Percentiles rank a stretch among this genome's conserved stretches.
Evolutionary conservation across 2,329 filamentous ascomycete genomes (phyloP).

Genomic region (Monosporascus sp.): DNA sequence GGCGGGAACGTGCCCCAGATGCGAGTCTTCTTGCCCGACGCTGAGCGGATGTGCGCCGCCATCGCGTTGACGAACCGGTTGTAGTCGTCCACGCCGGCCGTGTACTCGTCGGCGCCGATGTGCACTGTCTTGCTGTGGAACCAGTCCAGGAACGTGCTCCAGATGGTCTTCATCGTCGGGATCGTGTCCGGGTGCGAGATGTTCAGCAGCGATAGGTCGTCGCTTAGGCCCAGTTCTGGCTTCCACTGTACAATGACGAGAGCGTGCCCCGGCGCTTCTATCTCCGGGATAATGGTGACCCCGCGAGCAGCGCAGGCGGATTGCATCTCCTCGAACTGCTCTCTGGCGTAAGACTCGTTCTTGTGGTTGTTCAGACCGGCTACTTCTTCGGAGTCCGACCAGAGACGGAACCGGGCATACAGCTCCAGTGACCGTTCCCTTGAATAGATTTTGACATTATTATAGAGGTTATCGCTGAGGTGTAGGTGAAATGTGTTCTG

Average conservation of each 20-base stretch:
- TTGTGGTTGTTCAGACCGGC: constrained; percentile 41
- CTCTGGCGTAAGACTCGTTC: constrained; percentile 50
- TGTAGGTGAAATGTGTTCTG: constrained; percentile 55
- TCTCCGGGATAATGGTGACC: constrained; percentile 53
- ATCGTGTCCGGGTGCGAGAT: constrained; percentile 49
- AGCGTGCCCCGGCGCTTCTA: constrained; percentile 54
- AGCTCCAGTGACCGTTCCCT: constrained; percentile 41
- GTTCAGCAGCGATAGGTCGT: constrained; percentile 46
- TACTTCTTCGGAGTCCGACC: constrained; percentile 41
- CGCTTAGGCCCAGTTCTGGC: constrained; percentile 43
- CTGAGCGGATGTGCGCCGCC: constrained; percentile 35
- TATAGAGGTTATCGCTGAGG: constrained; percentile 50
- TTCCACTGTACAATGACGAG: constrained; percentile 54
- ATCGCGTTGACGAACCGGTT: constrained; percentile 48
- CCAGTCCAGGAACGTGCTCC: constrained; percentile 49
- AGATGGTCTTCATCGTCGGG: constrained; percentile 46
- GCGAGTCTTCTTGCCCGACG: constrained; percentile 38
- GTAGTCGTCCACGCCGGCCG: constrained; percentile 40
- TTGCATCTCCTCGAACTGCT: constrained; percentile 48
- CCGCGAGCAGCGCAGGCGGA: constrained; percentile 45
- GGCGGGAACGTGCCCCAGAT: constrained; percentile 54
- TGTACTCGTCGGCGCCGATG: constrained; percentile 53
- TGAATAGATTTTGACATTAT: constrained; percentile 42
- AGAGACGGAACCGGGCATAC: constrained; percentile 50
- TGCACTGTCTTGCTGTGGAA: constrained; percentile 50